These are phyloP conservation scores for Aspergillus unguis DNA, from an alignment of 2,329 filamentous ascomycete species.

Conservation along the genomic window DNA sequence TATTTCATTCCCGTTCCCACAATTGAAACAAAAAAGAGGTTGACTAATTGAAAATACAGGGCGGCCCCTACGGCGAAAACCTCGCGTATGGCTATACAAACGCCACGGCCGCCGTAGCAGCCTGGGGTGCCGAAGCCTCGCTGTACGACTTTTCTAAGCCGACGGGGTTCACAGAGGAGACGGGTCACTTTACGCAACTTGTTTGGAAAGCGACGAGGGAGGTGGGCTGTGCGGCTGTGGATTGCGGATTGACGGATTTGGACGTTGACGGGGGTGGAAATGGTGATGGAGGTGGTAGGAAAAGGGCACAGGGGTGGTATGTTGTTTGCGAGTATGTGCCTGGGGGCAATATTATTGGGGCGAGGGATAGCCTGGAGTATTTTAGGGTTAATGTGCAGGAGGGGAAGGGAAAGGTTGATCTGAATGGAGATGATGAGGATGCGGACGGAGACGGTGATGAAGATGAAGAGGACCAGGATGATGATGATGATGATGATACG, in stretches of 20 bases:
- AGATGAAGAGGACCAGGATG: not conserved
- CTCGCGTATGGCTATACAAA: slow-evolving; percentile 65
- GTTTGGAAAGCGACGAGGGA: slow-evolving; percentile 64
- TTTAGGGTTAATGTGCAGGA: slow-evolving; percentile 32
- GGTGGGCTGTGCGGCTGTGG: slow-evolving; percentile 54
- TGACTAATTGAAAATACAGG: slow-evolving; percentile 25
- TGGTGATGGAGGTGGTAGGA: not conserved
- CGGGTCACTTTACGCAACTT: slow-evolving; percentile 70
- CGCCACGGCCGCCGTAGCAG: slow-evolving; percentile 57
- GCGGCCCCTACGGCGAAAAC: slow-evolving; percentile 70
- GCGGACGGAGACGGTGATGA: not conserved
- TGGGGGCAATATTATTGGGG: slow-evolving; percentile 56
- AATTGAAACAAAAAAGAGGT: not conserved
- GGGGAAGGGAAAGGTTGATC: not conserved
- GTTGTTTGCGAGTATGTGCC: slow-evolving; percentile 70
- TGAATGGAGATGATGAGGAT: not conserved
- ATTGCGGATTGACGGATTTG: slow-evolving; percentile 40
- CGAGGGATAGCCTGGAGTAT: slow-evolving; percentile 21
- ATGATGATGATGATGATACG: not conserved
- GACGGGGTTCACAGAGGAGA: slow-evolving; percentile 55
- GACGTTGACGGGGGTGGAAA: slow-evolving; percentile 3
- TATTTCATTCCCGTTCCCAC: not conserved
- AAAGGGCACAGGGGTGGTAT: slow-evolving; percentile 55
- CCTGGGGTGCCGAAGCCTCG: slow-evolving; percentile 62
- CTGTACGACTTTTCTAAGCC: slow-evolving; percentile 58